A percentile compares a stretch with the other conserved stretches of the same genome.
These are phyloP conservation scores for Ambispora gerdemannii DNA, from an alignment of 192 early-diverging fungal species.

Conservation along the genomic window DNA sequence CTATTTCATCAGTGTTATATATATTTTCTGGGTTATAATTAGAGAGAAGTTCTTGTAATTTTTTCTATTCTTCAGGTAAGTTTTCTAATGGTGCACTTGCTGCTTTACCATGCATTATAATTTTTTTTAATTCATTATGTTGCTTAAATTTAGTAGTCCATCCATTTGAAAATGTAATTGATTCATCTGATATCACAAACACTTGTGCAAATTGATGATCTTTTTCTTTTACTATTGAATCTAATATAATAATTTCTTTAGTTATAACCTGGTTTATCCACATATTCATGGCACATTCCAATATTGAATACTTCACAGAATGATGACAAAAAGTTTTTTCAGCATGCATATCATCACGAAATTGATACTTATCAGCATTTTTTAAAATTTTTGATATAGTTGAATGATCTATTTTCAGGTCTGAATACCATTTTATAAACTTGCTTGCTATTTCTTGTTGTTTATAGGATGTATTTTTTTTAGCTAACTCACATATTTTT, in stretches of 20 bases:
- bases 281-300: constrained; percentile 1
- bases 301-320: not conserved
- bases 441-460: not conserved
- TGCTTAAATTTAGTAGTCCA: constrained; percentile 7
- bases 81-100: constrained; percentile 2
- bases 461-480: constrained; percentile 1
- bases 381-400: constrained; percentile 9
- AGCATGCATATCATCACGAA: not conserved
- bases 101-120: not conserved
- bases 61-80: not conserved
- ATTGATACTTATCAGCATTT: constrained; percentile 8
- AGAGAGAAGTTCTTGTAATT: no score
- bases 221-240: constrained; percentile 18
- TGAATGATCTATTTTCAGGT: not conserved
- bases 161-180: not conserved
- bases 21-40: constrained; percentile 6
- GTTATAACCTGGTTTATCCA: not conserved
- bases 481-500: no score
- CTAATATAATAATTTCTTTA: not conserved
- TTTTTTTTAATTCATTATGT: not conserved
- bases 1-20: constrained; percentile 1
- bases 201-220: not conserved
- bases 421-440: constrained; percentile 1
- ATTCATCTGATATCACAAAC: not conserved
- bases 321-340: constrained; percentile 4